Base-by-base conservation (phyloP, 768 basidiomycete genomes). In the Leccinum subgranulosum region DNA sequence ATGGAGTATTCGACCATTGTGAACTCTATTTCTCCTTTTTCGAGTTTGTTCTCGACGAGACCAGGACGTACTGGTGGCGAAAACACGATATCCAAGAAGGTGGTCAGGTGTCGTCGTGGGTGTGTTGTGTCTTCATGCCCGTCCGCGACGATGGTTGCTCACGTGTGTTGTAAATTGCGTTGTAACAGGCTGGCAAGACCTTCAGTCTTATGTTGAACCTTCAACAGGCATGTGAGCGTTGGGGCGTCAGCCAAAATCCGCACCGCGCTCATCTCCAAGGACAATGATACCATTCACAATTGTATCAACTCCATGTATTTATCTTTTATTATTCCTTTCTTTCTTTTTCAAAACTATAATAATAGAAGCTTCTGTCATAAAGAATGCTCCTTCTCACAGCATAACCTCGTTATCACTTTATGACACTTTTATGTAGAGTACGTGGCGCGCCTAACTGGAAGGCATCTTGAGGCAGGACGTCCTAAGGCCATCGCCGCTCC, bases 401-500 rank as follows among this genome's bases (percentile, higher is more conserved):
- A 45, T 63, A 60, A 47, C 53, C 14, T 21, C 17, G n/a, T 49
- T 28, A 45, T 55, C 53, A 65, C 51, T 45, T 51, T 67, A 64
- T 39, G 48, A 48, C 50, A 27, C 49, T 53, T 53, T 17, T 17
- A 17, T 17, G 43, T 21, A 29, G 27, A 17, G 25, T 15, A n/a
- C 14, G 9, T 10, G 29, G 28, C 27, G 41, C 23, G 36, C 51
- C 70, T 68, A 84, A 61, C 74, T 84, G 19, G 83, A 76, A 23
- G 89, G 86, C 83, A 92, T 83, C 73, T 93, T 93, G 65, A 93
- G 74, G 67, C 88, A 91, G 34, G 83, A 81, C 19, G 86, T 84
- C 62, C 80, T 85, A 64, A 93, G 70, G 1, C 91, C 92, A 70
- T 94, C 91, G 3, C 91, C 91, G 59, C 88, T 89, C 90, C 90